Evolutionary conservation across 2,329 filamentous ascomycete genomes (phyloP).

Genomic region (Phialemoniopsis sp.): DNA sequence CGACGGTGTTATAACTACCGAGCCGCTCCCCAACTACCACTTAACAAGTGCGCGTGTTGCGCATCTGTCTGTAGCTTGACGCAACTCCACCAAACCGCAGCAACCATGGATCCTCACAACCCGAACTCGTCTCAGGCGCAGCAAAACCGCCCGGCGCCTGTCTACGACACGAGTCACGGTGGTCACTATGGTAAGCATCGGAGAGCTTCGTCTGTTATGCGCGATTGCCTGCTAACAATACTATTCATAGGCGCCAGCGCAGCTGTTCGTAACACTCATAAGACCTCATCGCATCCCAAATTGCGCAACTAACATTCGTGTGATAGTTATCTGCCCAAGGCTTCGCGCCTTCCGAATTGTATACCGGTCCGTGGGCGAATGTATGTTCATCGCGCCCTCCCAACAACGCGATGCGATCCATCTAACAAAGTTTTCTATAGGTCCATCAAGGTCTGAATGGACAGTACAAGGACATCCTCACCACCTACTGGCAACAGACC

Average conservation of each 20-base stretch:
- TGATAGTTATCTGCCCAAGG: constrained; percentile 78
- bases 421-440: constrained; percentile 35
- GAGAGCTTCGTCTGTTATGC: constrained; percentile 7
- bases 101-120: constrained; percentile 50
- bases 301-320: constrained; percentile 8
- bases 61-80: neutral
- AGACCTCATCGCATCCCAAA: constrained; percentile 8
- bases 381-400: constrained; percentile 41
- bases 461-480: constrained; percentile 93
- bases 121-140: constrained; percentile 51
- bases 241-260: constrained; percentile 59
- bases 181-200: constrained; percentile 70
- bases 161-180: constrained; percentile 70
- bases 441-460: constrained; percentile 93
- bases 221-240: constrained; percentile 1
- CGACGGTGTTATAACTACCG: too few relatives aligned
- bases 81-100: constrained; percentile 1
- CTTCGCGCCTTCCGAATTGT: constrained; percentile 88
- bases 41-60: constrained; percentile 2
- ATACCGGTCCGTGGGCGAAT: constrained; percentile 93
- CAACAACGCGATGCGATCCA: neutral
- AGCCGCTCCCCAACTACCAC: constrained; percentile 16
- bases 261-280: constrained; percentile 45
- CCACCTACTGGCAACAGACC: constrained; percentile 98
- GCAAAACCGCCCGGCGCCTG: constrained; percentile 54